Evolutionary conservation across 345 rosid genomes (phyloP), one percentile per base, ranked within the genome.

Genomic region (Rhizophora mangle): DNA sequence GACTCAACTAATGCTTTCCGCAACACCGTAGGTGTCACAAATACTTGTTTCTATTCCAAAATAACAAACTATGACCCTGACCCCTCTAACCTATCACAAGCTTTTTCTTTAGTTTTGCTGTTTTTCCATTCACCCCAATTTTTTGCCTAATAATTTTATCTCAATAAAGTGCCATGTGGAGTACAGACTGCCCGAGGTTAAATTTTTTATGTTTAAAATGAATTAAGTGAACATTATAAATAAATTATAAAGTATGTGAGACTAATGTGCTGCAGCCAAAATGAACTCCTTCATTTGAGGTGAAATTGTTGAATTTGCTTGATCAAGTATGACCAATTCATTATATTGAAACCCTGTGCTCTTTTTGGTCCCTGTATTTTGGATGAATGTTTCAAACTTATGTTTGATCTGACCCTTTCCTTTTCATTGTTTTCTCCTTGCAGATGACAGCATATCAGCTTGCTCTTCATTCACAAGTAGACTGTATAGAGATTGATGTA

Each of bases 401-500:
- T n/a, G 5, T 73, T 20, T 63, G 37, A 53, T 56, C 31, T 79
- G 58, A 60, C 47, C 70, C 26, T 72, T 60, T 24, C 13, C 54
- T 72, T 16, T 55, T 57, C 18, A 11, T 67, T 71, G 27, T 63
- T 65, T 59, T 21, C 19, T 11, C 59, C 29, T 63, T 22, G 71
- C 80, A 95, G 99, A 83, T 92, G 84, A 84, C 84, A 73, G 97
- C 99, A 58, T 92, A 92, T 75, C 75, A 31, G 39, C 73, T 72
- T 46, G 96, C 99, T 36, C 79, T 95, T 64, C 83, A 63, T 73
- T 82, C 96, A 66, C 86, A 79, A 64, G 99, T 85, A 68, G 96
- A 92, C 80, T 95, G 99, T 76, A 83, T 95, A 31, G 97, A 95
- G 87, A 83, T 95, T 71, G 99, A 92, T 80, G 86, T 92, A 64